Evolutionary conservation across 2,329 filamentous ascomycete species (phyloP).

Genomic region (Sporothrix schenckii): DNA sequence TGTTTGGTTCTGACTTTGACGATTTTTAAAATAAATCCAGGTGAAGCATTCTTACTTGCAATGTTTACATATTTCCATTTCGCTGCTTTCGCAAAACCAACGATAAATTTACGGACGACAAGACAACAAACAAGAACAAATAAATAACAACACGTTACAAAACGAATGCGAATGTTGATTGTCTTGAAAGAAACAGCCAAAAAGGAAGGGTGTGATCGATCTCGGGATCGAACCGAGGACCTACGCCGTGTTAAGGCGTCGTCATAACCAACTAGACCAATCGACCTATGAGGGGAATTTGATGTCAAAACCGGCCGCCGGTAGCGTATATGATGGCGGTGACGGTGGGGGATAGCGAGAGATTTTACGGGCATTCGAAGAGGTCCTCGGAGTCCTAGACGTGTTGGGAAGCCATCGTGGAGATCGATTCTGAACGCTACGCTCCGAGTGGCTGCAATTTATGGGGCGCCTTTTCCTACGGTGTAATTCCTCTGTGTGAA

Average conservation of each 20-base stretch:
- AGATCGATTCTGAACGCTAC: background rate
- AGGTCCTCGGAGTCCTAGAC: no score
- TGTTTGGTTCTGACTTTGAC: no score
- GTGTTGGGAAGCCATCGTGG: background rate
- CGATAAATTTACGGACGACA: no score
- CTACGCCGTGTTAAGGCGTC: conserved; percentile 30
- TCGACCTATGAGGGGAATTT: conserved; percentile 5
- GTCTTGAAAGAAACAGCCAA: background rate
- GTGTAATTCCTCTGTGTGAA: background rate
- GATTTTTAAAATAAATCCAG: no score
- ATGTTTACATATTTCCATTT: no score
- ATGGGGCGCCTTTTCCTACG: background rate
- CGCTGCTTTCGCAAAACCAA: no score
- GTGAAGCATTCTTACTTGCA: no score
- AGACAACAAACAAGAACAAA: background rate
- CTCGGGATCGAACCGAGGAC: conserved; percentile 28
- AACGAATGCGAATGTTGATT: no score
- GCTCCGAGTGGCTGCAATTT: background rate
- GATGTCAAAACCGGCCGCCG: background rate
- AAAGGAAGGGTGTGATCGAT: conserved; percentile 21
- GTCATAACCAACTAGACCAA: conserved; percentile 31
- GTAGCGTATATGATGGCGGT: conserved; percentile 14
- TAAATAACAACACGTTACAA: background rate
- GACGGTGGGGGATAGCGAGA: background rate
- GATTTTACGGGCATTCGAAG: no score